phyloP scores from a whole-genome alignment of 345 rosid species.

The Citrus unshiu region DNA sequence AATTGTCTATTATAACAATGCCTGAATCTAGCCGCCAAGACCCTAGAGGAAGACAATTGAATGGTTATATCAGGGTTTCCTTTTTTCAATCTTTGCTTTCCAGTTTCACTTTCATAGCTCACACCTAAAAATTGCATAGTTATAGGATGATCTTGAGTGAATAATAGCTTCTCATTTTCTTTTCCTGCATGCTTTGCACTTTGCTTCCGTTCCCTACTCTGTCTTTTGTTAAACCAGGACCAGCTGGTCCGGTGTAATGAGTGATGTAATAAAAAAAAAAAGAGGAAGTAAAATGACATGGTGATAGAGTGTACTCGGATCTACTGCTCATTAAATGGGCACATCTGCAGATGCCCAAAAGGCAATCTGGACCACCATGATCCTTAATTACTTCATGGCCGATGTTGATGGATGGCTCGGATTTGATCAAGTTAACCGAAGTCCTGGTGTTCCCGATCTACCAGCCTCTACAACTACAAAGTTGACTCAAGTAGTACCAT shows the following conservation, averaged over 20 bases:
- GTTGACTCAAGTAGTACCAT: constrained; percentile 22
- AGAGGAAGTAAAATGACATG: background rate
- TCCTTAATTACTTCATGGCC: constrained; percentile 13
- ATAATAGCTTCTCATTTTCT: background rate
- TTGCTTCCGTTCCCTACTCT: background rate
- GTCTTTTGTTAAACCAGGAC: background rate
- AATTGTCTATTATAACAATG: background rate
- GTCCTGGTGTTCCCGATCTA: constrained; percentile 15
- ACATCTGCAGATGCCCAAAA: constrained; percentile 7
- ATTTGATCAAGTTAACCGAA: constrained; percentile 9
- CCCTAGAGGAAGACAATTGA: background rate
- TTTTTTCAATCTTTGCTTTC: constrained; percentile 11
- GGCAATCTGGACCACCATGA: constrained; percentile 18
- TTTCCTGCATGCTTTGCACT: background rate
- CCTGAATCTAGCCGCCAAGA: background rate
- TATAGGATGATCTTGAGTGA: background rate
- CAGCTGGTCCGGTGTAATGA: background rate
- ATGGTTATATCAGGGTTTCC: constrained; percentile 10
- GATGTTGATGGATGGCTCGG: constrained; percentile 22
- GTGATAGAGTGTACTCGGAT: constrained; percentile 5
- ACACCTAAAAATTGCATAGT: background rate
- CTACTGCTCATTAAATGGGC: constrained; percentile 8
- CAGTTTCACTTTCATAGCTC: background rate
- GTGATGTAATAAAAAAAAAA: background rate
- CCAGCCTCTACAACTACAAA: constrained; percentile 24